Evolutionary conservation across 306 rosid species (phyloP), one percentile per base, ranked within the genome.

Genomic region (Dalbergia cultrata): DNA sequence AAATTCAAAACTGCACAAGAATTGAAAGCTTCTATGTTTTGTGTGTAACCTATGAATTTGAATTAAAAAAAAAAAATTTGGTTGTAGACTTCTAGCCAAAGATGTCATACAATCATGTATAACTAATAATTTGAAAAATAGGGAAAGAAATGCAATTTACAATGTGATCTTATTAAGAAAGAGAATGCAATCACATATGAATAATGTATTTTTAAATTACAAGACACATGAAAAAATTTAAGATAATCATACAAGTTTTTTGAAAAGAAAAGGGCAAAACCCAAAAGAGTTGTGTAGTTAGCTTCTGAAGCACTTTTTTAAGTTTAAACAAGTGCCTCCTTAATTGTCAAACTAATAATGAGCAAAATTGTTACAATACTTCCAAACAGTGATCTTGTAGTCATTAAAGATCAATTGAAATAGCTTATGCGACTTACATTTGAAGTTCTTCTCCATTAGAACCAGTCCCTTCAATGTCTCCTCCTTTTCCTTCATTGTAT

Each of bases 371-470:
- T 39, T 14, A 50, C 70, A 33, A 49, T n/a, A 18, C 41, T 26
- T 82, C 64, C 66, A 57, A 57, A 17, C 56, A 45, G 33, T 59
- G 62, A 72, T 59, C 57, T 75, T 63, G 50, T 58, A 10, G 47
- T 53, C 75, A 67, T 13, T 72, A 37, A 77, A 63, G 59, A 74
- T 41, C 49, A 59, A 76, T 44, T 21, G 10, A 76, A 47, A 74
- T 17, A 9, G 31, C 21, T 58, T 3, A 60, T 61, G 26, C n/a
- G 13, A 61, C 93, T 92, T 75, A 93, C 99, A 96, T 92, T 85
- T 93, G 97, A 70, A 93, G 93, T 82, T 96, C 98, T 87, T 96
- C 99, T 84, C 97, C 99, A 84, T 93, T 96, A 41, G 99, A 96
- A 56, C 99, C 97, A 60, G 98, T 92, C 80, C 99, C 98, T 89